Percentiles rank a stretch among this genome's conserved stretches.
phyloP scores from a whole-genome alignment of 2,329 filamentous ascomycete species.

The Alternaria sp. region DNA sequence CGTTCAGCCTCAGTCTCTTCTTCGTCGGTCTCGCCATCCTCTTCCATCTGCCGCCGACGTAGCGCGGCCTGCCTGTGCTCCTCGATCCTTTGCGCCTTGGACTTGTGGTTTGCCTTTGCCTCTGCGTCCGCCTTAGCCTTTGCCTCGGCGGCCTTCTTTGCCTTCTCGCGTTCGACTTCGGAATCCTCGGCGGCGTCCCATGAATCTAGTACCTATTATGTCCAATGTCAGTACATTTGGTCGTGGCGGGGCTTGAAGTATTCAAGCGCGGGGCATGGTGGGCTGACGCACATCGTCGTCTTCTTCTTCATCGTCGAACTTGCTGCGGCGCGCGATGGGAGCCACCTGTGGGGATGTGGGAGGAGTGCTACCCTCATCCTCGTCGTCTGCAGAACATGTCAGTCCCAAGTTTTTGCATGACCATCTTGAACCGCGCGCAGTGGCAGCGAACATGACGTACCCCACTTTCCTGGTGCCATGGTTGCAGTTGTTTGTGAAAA shows the following conservation, averaged over 20 bases:
- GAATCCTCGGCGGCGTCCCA: constrained; percentile 98
- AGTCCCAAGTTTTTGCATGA: constrained; percentile 15
- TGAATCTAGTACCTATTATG: constrained; percentile 80
- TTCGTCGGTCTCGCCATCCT: constrained; percentile 66
- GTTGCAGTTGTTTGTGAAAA: constrained; percentile 25
- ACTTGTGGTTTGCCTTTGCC: constrained; percentile 89
- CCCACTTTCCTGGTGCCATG: constrained; percentile 51
- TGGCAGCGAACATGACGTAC: constrained; percentile 47
- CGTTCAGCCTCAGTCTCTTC: constrained; percentile 76
- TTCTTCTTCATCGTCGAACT: constrained; percentile 92
- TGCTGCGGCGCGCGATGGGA: constrained; percentile 61
- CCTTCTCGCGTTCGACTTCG: constrained; percentile 95
- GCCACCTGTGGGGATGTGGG: constrained; percentile 56
- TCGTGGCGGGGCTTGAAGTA: constrained; percentile 23
- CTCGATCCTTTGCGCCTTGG: constrained; percentile 83
- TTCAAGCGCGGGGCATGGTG: constrained; percentile 22
- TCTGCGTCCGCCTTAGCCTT: constrained; percentile 91
- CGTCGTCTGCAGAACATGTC: constrained; percentile 50
- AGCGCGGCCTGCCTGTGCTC: constrained; percentile 69
- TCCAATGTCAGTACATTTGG: constrained; percentile 25
- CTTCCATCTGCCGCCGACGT: constrained; percentile 64
- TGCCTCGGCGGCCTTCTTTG: constrained; percentile 80
- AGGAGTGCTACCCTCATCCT: constrained; percentile 64
- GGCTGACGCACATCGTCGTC: constrained; percentile 73
- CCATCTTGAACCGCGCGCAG: constrained; percentile 22